phyloP scores from a whole-genome alignment of 306 rosid species.

The Castanea sativa region DNA sequence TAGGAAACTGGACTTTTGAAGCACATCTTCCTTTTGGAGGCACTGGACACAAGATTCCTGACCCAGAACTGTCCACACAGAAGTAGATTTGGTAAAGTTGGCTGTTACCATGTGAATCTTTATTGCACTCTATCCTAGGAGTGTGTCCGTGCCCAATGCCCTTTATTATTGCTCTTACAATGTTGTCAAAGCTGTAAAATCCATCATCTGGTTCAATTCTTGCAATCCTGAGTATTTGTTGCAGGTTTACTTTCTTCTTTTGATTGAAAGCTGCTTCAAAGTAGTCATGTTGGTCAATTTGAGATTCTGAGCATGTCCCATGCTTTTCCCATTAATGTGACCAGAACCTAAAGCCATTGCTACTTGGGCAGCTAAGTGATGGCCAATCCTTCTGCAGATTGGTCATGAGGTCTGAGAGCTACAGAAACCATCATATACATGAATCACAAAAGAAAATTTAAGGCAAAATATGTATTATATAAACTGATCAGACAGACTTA shows the following conservation, averaged over 20 bases:
- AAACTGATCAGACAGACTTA: no score
- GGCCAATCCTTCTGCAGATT: constrained; percentile 68
- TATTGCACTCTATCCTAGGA: constrained; percentile 61
- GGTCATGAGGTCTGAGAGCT: constrained; percentile 57
- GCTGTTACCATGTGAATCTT: constrained; percentile 36
- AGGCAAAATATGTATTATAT: no score
- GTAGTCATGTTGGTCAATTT: constrained; percentile 58
- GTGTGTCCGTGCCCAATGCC: constrained; percentile 45
- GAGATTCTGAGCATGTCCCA: constrained; percentile 77
- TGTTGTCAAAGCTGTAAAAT: constrained; percentile 42
- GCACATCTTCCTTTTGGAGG: neutral
- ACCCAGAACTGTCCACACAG: constrained; percentile 61
- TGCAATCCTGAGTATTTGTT: constrained; percentile 46
- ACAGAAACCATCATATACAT: neutral
- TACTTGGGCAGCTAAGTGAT: constrained; percentile 81
- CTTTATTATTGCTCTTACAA: constrained; percentile 44
- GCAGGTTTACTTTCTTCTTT: constrained; percentile 54
- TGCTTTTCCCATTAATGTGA: constrained; percentile 90
- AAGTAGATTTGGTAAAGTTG: constrained; percentile 59
- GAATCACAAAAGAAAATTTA: no score
- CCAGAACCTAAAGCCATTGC: constrained; percentile 77
- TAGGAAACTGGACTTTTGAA: constrained; percentile 47
- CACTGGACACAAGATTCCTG: constrained; percentile 50
- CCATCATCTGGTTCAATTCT: constrained; percentile 63
- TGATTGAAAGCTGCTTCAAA: constrained; percentile 60